These are phyloP conservation scores for Colletotrichum horii DNA, from an alignment of 2,329 filamentous ascomycete genomes.

Conservation along the genomic window DNA sequence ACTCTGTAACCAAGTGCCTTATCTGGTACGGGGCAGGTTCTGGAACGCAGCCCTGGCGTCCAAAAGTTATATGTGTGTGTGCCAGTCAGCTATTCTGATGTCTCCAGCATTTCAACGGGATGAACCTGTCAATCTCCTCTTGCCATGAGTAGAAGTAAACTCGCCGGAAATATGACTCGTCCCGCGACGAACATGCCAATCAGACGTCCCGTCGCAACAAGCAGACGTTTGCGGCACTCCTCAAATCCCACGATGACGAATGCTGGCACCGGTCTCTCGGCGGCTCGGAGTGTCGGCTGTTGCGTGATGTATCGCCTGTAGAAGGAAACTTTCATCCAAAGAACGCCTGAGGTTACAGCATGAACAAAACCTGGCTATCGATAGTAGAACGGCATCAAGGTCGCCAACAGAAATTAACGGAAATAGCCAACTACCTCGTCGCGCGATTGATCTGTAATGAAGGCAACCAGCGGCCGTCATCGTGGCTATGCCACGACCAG, in stretches of 20 bases:
- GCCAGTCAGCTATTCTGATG: not conserved
- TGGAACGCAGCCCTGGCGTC: not conserved
- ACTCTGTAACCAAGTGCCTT: slow-evolving; percentile 4
- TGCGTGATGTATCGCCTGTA: not conserved
- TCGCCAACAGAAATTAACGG: not conserved
- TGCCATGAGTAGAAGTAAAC: not conserved
- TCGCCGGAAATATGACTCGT: not conserved
- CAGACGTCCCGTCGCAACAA: not conserved
- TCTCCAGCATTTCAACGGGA: not conserved
- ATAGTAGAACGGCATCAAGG: not conserved
- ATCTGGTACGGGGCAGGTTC: not conserved
- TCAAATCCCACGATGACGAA: not conserved
- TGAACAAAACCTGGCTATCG: not conserved
- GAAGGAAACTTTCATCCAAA: not conserved
- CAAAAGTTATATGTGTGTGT: not conserved
- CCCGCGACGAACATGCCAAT: not conserved
- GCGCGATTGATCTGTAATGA: not conserved
- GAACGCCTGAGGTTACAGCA: not conserved
- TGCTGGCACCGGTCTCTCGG: not conserved
- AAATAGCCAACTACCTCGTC: not conserved
- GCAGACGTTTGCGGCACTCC: not conserved
- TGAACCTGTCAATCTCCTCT: not conserved
- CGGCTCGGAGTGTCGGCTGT: not conserved
- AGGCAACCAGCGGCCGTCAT: not conserved
- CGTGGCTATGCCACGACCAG: not conserved